Evolutionary conservation across 768 basidiomycete genomes (phyloP).

Genomic region (Serpula lacrymans): DNA sequence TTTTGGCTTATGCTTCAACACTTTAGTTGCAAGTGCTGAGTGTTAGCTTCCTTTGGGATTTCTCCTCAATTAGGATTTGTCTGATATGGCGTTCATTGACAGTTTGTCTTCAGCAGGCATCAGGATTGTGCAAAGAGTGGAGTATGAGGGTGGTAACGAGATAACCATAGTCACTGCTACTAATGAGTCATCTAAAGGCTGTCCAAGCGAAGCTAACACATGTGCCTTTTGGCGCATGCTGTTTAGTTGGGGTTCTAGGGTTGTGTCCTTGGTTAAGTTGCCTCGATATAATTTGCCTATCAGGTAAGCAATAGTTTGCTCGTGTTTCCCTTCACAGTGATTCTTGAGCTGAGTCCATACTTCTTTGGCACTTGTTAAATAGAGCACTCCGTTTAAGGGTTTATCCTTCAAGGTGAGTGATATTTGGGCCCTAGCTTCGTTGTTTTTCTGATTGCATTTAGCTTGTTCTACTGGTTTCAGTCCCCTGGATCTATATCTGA

Average conservation of each 20-base stretch:
- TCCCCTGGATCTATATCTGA: neutral
- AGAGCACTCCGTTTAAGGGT: conserved; percentile 16
- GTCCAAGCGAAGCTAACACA: too few relatives aligned
- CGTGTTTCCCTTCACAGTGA: conserved; percentile 18
- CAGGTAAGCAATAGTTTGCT: conserved; percentile 19
- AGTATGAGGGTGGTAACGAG: conserved; percentile 17
- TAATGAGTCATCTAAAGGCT: too few relatives aligned
- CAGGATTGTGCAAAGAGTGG: conserved; percentile 17
- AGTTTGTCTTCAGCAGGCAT: too few relatives aligned
- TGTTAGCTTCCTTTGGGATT: too few relatives aligned
- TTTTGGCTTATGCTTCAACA: neutral
- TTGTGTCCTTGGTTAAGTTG: conserved; percentile 14
- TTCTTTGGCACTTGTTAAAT: conserved; percentile 8
- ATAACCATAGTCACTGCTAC: too few relatives aligned
- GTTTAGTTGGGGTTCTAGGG: conserved; percentile 19
- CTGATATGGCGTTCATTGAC: too few relatives aligned
- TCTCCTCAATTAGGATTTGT: too few relatives aligned
- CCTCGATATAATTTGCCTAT: conserved; percentile 18
- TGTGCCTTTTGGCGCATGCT: conserved; percentile 12
- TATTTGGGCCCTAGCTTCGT: conserved; percentile 18
- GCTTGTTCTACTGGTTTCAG: neutral
- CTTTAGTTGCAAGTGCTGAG: neutral
- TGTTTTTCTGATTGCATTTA: conserved; percentile 5
- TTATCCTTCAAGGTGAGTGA: conserved; percentile 20
- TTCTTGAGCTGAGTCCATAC: conserved; percentile 16